Conservation (phyloP, 192 early-diverging fungal genomes). For the Backusella circina region DNA sequence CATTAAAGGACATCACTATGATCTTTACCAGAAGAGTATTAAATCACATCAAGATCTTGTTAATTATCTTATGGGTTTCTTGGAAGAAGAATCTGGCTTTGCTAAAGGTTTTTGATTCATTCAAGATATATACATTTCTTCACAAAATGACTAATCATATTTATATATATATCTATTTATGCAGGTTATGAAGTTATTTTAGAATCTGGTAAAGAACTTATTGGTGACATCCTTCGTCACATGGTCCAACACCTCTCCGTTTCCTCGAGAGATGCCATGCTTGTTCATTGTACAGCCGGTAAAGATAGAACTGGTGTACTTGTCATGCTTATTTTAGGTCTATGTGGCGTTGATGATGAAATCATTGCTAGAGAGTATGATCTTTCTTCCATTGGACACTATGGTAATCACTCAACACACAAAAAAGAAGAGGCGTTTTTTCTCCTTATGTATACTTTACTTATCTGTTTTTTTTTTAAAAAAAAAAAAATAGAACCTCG, state of each 20-base stretch:
- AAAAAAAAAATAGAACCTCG: conserved; percentile 13
- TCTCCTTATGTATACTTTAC: too few species aligned
- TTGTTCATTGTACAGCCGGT: conserved; percentile 70
- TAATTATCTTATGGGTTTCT: neutral
- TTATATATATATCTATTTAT: too few species aligned
- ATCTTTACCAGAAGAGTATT: neutral
- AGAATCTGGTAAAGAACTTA: conserved; percentile 35
- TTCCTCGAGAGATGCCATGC: conserved; percentile 28
- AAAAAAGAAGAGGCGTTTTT: too few species aligned
- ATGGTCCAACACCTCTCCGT: conserved; percentile 34
- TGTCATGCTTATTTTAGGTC: conserved; percentile 50
- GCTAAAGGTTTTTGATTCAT: neutral
- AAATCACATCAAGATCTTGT: neutral
- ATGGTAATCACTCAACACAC: conserved; percentile 27
- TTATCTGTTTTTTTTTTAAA: neutral
- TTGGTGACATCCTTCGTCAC: conserved; percentile 38
- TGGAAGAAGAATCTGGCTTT: conserved; percentile 1
- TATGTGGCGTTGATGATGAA: conserved; percentile 65
- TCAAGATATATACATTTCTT: neutral
- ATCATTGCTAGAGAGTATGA: conserved; percentile 64
- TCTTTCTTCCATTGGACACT: conserved; percentile 40
- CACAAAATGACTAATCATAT: neutral
- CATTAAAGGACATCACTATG: conserved; percentile 25
- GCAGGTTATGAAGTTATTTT: conserved; percentile 44
- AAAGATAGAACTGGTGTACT: conserved; percentile 68